Base-by-base conservation (phyloP, 1,284 basidiomycete species). In the Melampsora larici-populina region DNA sequence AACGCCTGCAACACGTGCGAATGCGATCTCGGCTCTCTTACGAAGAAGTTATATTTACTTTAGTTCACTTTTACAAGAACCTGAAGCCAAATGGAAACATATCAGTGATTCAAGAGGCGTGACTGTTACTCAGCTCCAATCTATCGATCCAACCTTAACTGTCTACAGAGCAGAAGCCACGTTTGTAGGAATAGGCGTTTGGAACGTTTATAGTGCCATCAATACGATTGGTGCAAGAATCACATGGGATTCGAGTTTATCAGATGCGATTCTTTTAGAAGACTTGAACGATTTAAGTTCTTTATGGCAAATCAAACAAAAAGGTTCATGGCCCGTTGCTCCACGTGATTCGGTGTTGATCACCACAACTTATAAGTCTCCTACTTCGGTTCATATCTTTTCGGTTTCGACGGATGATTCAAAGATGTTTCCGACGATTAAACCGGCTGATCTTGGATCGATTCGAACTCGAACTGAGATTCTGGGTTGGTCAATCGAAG, bases 11-110 rank as follows among this genome's bases (percentile, higher is more conserved):
- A 60, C 24, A 79, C 64, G 58, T 76, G 78, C 55, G 73, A 76
- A 55, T 68, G 65, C 18, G 66, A 91, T 97, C 60, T 84, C 92
- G 13, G 89, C 92, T 18, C 87, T 94, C 78, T 91, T 98, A 40
- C 89, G 91, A 82, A 88, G 96, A 79, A 97, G 93, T 84, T 99
- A 99, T 83, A 97, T 98, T 79, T 96, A 99, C 84, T 99, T 99
- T 83, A 96, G 95, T 0, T 97, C 95, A 0, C 86, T 99, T 26
- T 85, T 99, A 58, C 97, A 99, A 84, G 97, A 99, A 82, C 97
- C 97, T 0, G 95, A 98, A 83, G 94, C 94, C 1, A 99, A 99
- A 84, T 99, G 97, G 97, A 91, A 89, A 83, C 84, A 68, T 82
- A 58, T 70, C 21, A 49, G 58, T 26, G 75, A 78, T 70, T 78